Evolutionary conservation across 345 rosid species (phyloP), one percentile per base, ranked within the genome.

Genomic region (Populus pruinosa): DNA sequence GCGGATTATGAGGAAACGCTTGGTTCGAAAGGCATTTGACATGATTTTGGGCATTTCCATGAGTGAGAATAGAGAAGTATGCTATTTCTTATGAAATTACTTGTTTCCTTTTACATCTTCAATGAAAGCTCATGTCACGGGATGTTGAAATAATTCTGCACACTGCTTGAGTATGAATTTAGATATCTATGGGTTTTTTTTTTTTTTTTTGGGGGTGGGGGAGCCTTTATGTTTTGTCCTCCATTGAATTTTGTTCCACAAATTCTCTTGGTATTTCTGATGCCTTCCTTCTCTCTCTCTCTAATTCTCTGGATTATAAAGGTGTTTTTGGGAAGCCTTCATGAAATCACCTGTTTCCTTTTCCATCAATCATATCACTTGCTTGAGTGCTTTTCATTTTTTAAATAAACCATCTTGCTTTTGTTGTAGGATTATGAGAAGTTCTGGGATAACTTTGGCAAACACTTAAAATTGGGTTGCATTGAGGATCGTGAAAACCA

Each of bases 401-500:
- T 10, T 29, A 2, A 64, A 31, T 76, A 73, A 56, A 18, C 66
- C 27, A 74, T 33, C 39, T 29, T 33, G 47, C 35, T 79, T 70
- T 41, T 66, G 69, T 78, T 86, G 77, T 78, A 96, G 99, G 99
- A 96, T 81, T 96, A 96, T 86, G 97, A 92, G 83, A 91, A 84
- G 75, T 96, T 93, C 80, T 96, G 98, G 99, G 98, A 96, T 7
- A 92, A 91, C 83, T 96, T 78, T 80, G 97, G 99, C 72, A 96
- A 93, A 85, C 79, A 87, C 74, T 55, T 96, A 85, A 96, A 96
- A 86, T 56, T 96, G 74, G 99, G 99, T 9, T 96, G 99, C 87
- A 83, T 96, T 47, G 99, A 96, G 76, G 99, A 96, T 79, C 97
- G 96, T 25, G 99, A 96, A 73, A 96, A 96, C 82, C 98, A 96